Evolutionary conservation across 495 filamentous ascomycete genomes (phyloP).

Genomic region (Daldinia childiae): DNA sequence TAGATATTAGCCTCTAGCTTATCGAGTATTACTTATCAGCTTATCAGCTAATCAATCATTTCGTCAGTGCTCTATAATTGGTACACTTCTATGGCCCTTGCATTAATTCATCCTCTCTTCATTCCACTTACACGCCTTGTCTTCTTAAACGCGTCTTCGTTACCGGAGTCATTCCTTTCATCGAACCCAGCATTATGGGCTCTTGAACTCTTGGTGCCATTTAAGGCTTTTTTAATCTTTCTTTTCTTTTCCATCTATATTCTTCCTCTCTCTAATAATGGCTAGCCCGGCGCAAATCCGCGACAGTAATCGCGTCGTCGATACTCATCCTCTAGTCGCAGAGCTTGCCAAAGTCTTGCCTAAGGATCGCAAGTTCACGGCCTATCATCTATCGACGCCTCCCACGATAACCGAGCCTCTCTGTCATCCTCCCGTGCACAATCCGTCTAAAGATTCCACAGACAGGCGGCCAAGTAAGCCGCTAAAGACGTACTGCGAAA

Average conservation of each 20-base stretch:
- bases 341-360: constrained; percentile 77
- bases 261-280: constrained; percentile 30
- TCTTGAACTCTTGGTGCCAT: neutral
- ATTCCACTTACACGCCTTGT: neutral
- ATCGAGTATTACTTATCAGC: neutral
- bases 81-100: neutral
- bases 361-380: constrained; percentile 70
- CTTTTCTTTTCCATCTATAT: neutral
- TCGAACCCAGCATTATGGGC: constrained; percentile 5
- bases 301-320: constrained; percentile 38
- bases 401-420: constrained; percentile 76
- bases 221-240: constrained; percentile 4
- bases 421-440: constrained; percentile 78
- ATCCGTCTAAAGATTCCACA: constrained; percentile 58
- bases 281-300: constrained; percentile 36
- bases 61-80: neutral
- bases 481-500: constrained; percentile 81
- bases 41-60: neutral
- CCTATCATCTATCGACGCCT: constrained; percentile 90
- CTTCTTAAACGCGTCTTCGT: constrained; percentile 15
- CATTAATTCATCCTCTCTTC: neutral
- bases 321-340: constrained; percentile 49
- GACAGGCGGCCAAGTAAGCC: constrained; percentile 40
- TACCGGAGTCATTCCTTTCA: neutral
- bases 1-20: neutral